Conservation (phyloP, 257 asterid genomes). For the Eustoma russellianum region DNA sequence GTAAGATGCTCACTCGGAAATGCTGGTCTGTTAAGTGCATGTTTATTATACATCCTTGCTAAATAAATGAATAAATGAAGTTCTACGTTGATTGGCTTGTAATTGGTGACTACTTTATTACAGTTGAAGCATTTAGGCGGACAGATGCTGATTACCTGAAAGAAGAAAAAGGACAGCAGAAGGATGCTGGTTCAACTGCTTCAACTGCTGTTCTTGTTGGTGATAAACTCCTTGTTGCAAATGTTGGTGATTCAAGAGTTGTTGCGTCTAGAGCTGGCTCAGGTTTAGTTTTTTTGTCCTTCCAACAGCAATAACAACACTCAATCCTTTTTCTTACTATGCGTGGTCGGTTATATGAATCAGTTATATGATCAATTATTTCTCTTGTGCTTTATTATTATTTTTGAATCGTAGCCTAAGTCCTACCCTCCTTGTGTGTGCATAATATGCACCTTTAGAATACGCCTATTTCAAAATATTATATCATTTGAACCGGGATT, state of each 20-base stretch:
- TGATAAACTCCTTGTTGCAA: constrained; percentile 57
- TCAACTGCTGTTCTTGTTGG: constrained; percentile 66
- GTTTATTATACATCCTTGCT: too few species aligned
- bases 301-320: too few species aligned
- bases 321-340: too few species aligned
- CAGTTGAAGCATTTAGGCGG: constrained; percentile 62
- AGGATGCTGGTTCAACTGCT: constrained; percentile 84
- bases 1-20: constrained; percentile 23
- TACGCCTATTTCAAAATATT: too few species aligned
- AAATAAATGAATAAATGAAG: too few species aligned
- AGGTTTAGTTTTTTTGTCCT: constrained; percentile 31
- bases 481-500: too few species aligned
- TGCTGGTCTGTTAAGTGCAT: too few species aligned
- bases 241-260: constrained; percentile 80
- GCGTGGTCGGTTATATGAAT: neutral
- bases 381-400: neutral
- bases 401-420: too few species aligned
- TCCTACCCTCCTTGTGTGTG: too few species aligned
- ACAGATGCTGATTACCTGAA: constrained; percentile 63
- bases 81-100: neutral
- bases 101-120: constrained; percentile 16
- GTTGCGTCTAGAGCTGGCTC: constrained; percentile 75
- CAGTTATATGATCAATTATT: too few species aligned
- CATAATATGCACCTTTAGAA: too few species aligned
- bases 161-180: constrained; percentile 56